Percentiles rank a stretch among this genome's conserved stretches.
Conservation (phyloP, 2,329 filamentous ascomycete genomes). For the Neopestalotiopsis sp. region DNA sequence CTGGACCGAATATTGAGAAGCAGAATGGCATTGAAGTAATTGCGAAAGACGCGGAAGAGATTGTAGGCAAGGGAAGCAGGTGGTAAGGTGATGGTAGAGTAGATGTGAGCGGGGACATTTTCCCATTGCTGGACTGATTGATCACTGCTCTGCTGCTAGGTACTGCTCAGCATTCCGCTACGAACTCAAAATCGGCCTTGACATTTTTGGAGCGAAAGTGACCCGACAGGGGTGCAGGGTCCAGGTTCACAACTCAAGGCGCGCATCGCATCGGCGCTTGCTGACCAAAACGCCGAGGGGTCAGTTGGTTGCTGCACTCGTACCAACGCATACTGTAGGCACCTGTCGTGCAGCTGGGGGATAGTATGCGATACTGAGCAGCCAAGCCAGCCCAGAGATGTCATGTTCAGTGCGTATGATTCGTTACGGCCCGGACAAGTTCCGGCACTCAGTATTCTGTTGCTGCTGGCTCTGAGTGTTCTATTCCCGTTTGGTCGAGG, state of each 20-base stretch:
- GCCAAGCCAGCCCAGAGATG: no score
- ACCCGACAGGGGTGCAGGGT: slow-evolving; percentile 1
- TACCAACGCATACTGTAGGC: background rate
- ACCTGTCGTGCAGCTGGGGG: background rate
- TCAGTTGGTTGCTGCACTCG: background rate
- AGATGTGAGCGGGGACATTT: slow-evolving; percentile 17
- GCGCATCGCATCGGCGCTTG: slow-evolving; percentile 10
- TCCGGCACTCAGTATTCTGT: background rate
- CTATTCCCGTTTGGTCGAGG: background rate
- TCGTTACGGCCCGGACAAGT: background rate
- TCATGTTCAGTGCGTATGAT: background rate
- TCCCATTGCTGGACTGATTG: slow-evolving; percentile 1
- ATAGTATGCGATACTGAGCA: no score
- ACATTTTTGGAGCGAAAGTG: slow-evolving; percentile 11
- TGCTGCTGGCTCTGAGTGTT: no score
- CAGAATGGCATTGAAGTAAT: background rate
- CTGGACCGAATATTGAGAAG: slow-evolving; percentile 7
- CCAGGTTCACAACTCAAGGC: background rate
- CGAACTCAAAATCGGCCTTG: slow-evolving; percentile 14
- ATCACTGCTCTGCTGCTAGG: slow-evolving; percentile 4
- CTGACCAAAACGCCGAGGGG: slow-evolving; percentile 13
- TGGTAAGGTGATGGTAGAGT: slow-evolving; percentile 10
- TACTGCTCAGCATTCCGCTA: background rate
- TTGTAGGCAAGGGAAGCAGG: slow-evolving; percentile 2
- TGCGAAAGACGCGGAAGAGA: slow-evolving; percentile 7